These are phyloP conservation scores for Elsinoe arachidis DNA, from an alignment of 2,329 filamentous ascomycete species.

Conservation along the genomic window DNA sequence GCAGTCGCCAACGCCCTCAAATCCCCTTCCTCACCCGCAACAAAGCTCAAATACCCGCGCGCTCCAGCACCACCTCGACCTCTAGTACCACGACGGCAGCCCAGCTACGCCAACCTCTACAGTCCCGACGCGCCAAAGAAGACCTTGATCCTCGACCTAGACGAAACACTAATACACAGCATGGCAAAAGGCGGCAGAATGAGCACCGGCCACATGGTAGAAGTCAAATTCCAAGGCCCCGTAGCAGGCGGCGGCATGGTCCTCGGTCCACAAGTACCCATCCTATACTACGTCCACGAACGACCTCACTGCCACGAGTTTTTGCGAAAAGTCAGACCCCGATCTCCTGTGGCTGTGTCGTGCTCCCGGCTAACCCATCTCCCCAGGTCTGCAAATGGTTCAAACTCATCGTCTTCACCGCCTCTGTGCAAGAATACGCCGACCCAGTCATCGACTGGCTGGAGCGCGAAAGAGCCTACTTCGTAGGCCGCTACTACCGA, in stretches of 20 bases:
- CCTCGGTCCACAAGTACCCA: slow-evolving; percentile 82
- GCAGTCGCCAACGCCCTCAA: slow-evolving; percentile 68
- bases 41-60: slow-evolving; percentile 71
- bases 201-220: slow-evolving; percentile 97
- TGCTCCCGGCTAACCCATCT: too few relatives aligned
- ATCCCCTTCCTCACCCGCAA: slow-evolving; percentile 76
- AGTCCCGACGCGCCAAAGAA: slow-evolving; percentile 63
- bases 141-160: slow-evolving; percentile 88
- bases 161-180: slow-evolving; percentile 96
- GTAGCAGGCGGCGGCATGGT: slow-evolving; percentile 59
- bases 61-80: slow-evolving; percentile 82
- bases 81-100: slow-evolving; percentile 77
- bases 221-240: slow-evolving; percentile 55
- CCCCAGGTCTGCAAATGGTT: slow-evolving; percentile 87
- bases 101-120: slow-evolving; percentile 65
- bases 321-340: slow-evolving; percentile 56
- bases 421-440: slow-evolving; percentile 95
- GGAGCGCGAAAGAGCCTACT: slow-evolving; percentile 93
- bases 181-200: slow-evolving; percentile 94
- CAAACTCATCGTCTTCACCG: slow-evolving; percentile 92
- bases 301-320: slow-evolving; percentile 96
- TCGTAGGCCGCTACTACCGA: slow-evolving; percentile 84
- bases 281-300: slow-evolving; percentile 98
- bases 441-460: slow-evolving; percentile 99
- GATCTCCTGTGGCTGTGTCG: background rate